Evolutionary conservation across 371 early-diverging fungal species (phyloP), one percentile per base, ranked within the genome.

Genomic region (Mortierella sp.): DNA sequence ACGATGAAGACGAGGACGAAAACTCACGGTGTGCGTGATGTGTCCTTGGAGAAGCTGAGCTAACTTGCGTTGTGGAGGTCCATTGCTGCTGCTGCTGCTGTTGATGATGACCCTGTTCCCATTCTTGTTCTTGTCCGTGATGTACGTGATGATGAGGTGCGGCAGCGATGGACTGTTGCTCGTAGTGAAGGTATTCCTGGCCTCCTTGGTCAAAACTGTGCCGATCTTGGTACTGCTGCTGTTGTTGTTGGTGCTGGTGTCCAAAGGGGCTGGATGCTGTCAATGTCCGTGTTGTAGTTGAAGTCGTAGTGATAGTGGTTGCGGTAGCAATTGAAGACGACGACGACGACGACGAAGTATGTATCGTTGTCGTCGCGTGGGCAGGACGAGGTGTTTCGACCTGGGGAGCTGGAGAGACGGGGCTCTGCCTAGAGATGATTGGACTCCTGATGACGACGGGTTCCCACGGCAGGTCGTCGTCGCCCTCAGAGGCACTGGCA

Each of bases 401-500:
- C 43, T 77, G 28, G 28, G 61, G 40, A 21, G 43, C 24, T 9
- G 67, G 67, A 6, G 67, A 37, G 40, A 67, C 24, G 13, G 78
- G 81, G 70, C 80, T 80, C 43, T 73, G 74, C 24, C 80, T 55
- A 9, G 84, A 72, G 48, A 80, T 75, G 61, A 70, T 34, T 13
- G 84, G 84, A 44, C 84, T 84, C 26, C 75, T 31, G 31, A 53
- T 71, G 54, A 80, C 72, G 48, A 80, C 76, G 0, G 86, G 81
- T 50, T 79, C 86, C 86, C 86, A 85, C 5, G 82, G 81, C 74
- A 76, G n/a, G 61, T 85, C 86, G 37, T 85, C 86, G 26, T 85
- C 86, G 16, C 86, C 86, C 31, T 85, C 86, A 31, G 86, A 85
- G 28, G 86, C 86, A 71, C 86, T 85, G 9, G 86, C 86, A 77